Evolutionary conservation across 2,329 filamentous ascomycete genomes (phyloP).

Genomic region (Shiraia bambusicola): DNA sequence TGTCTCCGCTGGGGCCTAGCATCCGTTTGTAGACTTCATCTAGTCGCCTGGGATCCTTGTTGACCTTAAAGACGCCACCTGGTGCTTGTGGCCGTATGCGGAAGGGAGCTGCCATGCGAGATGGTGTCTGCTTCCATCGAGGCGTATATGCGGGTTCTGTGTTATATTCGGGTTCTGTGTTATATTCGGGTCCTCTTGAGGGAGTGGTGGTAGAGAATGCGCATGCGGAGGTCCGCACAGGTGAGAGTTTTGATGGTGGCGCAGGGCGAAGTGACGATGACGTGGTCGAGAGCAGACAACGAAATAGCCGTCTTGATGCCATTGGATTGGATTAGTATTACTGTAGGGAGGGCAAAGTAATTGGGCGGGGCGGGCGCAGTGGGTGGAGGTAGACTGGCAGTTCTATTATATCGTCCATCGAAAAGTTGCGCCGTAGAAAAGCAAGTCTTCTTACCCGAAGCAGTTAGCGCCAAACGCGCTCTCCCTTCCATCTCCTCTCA

Average conservation of each 20-base stretch:
- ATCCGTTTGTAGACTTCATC: slow-evolving; percentile 77
- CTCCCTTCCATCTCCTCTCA: slow-evolving; percentile 11
- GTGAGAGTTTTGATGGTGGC: slow-evolving; percentile 22
- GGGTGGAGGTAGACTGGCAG: slow-evolving; percentile 7
- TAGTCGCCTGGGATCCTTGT: slow-evolving; percentile 71
- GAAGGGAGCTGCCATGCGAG: slow-evolving; percentile 50
- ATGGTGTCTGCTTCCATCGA: slow-evolving; percentile 55
- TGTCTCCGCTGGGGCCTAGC: slow-evolving; percentile 71
- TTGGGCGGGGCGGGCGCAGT: slow-evolving; percentile 11
- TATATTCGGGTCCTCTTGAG: slow-evolving; percentile 28
- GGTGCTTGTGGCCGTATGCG: slow-evolving; percentile 60
- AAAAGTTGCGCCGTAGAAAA: slow-evolving; percentile 32
- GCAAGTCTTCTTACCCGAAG: slow-evolving; percentile 21
- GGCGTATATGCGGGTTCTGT: slow-evolving; percentile 40
- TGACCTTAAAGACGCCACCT: slow-evolving; percentile 66
- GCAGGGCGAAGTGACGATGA: slow-evolving; percentile 29
- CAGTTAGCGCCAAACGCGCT: slow-evolving; percentile 17
- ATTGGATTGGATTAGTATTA: slow-evolving; percentile 35
- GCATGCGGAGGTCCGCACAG: slow-evolving; percentile 41
- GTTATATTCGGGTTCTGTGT: slow-evolving; percentile 35
- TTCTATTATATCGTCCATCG: slow-evolving; percentile 19
- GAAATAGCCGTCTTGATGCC: slow-evolving; percentile 52
- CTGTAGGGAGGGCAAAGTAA: slow-evolving; percentile 16
- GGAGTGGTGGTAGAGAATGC: slow-evolving; percentile 35
- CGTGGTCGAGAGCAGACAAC: slow-evolving; percentile 29